Percentiles rank a stretch among this genome's conserved stretches.
These are phyloP conservation scores for Brassica nigra DNA, from an alignment of 345 rosid genomes.

Conservation along the genomic window DNA sequence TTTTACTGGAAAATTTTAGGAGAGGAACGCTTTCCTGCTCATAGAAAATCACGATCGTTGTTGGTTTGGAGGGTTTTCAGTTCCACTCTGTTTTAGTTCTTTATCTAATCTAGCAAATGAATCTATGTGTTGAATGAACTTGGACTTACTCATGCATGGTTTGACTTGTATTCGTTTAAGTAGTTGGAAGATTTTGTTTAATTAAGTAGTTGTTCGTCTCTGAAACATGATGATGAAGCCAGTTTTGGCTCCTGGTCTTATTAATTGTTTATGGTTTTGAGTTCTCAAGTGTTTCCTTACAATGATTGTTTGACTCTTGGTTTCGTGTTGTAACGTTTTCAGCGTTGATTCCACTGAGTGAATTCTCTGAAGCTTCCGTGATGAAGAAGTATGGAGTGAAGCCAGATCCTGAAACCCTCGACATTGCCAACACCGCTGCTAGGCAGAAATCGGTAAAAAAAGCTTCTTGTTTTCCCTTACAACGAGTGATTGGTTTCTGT, in stretches of 20 bases:
- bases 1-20: neutral
- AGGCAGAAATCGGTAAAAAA: conserved; percentile 67
- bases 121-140: neutral
- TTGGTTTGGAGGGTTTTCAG: neutral
- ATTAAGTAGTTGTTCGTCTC: neutral
- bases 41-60: no score
- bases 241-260: neutral
- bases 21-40: neutral
- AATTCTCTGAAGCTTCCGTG: conserved; percentile 56
- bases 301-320: conserved; percentile 17
- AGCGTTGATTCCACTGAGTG: conserved; percentile 74
- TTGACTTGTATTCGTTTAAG: neutral
- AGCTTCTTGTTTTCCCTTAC: neutral
- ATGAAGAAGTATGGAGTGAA: conserved; percentile 79
- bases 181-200: neutral
- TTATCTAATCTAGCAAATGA: neutral
- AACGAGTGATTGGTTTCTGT: neutral
- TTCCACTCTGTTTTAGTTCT: neutral
- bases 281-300: neutral
- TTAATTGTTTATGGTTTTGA: neutral
- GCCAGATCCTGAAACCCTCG: conserved; percentile 73
- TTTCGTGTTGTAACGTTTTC: conserved; percentile 16
- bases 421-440: conserved; percentile 60
- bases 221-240: conserved; percentile 4
- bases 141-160: conserved; percentile 12